phyloP scores from a whole-genome alignment of 805 yeast species.

The Lachancea waltii region DNA sequence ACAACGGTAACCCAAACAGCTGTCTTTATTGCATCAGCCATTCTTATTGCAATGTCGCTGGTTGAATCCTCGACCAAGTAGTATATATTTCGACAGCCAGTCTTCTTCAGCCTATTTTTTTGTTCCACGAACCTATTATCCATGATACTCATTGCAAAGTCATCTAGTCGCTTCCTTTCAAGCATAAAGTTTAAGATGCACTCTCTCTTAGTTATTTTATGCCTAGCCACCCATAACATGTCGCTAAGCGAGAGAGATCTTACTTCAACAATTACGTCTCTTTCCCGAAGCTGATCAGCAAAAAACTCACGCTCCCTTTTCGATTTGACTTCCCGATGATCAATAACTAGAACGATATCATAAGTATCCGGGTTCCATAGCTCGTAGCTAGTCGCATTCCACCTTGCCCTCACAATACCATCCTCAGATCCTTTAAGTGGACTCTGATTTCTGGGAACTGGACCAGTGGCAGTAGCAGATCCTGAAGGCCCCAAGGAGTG shows the following conservation, averaged over 20 bases:
- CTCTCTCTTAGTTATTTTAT: slow-evolving; percentile 48
- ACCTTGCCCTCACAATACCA: slow-evolving; percentile 18
- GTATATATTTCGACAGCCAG: slow-evolving; percentile 60
- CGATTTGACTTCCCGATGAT: slow-evolving; percentile 76
- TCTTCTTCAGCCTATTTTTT: slow-evolving; percentile 62
- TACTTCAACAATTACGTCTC: slow-evolving; percentile 46
- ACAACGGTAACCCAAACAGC: slow-evolving; percentile 66
- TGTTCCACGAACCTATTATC: slow-evolving; percentile 92
- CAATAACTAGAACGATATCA: slow-evolving; percentile 58
- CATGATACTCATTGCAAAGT: slow-evolving; percentile 68
- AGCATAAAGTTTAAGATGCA: slow-evolving; percentile 76
- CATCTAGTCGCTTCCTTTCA: slow-evolving; percentile 87
- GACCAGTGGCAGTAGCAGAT: neutral
- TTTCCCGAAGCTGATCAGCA: slow-evolving; percentile 41
- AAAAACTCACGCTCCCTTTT: slow-evolving; percentile 66
- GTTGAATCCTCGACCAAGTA: slow-evolving; percentile 77
- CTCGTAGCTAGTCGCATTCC: slow-evolving; percentile 25
- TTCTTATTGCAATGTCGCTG: slow-evolving; percentile 29
- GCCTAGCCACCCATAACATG: slow-evolving; percentile 78
- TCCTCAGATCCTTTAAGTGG: slow-evolving; percentile 2
- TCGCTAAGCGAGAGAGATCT: slow-evolving; percentile 76
- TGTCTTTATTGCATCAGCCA: slow-evolving; percentile 66
- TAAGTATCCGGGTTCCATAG: slow-evolving; percentile 59
- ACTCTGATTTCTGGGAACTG: neutral
- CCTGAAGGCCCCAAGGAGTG: too few relatives aligned